Evolutionary conservation across 2,329 filamentous ascomycete genomes (phyloP).

Genomic region (Ilyonectria sp.): DNA sequence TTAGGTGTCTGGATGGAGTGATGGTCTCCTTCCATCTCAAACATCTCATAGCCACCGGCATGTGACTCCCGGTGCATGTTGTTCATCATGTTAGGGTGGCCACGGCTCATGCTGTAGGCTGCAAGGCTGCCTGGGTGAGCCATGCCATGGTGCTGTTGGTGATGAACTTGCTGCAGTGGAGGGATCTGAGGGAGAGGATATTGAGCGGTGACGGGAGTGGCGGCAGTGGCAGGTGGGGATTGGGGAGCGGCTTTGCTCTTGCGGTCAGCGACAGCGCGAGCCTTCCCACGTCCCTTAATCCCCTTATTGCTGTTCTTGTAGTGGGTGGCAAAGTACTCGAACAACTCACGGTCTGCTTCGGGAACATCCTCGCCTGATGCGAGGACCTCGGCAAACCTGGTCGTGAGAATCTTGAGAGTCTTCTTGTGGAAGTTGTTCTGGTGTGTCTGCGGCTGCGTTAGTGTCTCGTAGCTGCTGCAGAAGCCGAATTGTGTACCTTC

Average conservation of each 20-base stretch:
- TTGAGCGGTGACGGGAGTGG: constrained; percentile 36
- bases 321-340: constrained; percentile 86
- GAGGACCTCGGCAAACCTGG: constrained; percentile 75
- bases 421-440: constrained; percentile 93
- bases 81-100: constrained; percentile 45
- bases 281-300: constrained; percentile 95
- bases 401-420: constrained; percentile 79
- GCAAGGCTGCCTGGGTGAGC: constrained; percentile 49
- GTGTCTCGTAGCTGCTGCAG: background rate
- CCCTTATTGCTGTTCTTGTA: constrained; percentile 99
- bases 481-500: constrained; percentile 71
- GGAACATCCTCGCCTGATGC: constrained; percentile 71
- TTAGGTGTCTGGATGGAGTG: constrained; percentile 40
- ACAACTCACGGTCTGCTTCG: constrained; percentile 80
- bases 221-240: constrained; percentile 41
- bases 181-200: constrained; percentile 49
- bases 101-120: constrained; percentile 53
- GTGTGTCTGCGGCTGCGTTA: constrained; percentile 73
- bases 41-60: constrained; percentile 59
- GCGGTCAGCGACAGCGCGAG: constrained; percentile 72
- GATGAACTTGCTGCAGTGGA: constrained; percentile 37
- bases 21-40: constrained; percentile 61
- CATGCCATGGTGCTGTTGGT: constrained; percentile 47
- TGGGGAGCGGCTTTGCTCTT: constrained; percentile 49
- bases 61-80: constrained; percentile 52